Evolutionary conservation across 768 basidiomycete genomes (phyloP).

Genomic region (Fomitopsis pulvina): DNA sequence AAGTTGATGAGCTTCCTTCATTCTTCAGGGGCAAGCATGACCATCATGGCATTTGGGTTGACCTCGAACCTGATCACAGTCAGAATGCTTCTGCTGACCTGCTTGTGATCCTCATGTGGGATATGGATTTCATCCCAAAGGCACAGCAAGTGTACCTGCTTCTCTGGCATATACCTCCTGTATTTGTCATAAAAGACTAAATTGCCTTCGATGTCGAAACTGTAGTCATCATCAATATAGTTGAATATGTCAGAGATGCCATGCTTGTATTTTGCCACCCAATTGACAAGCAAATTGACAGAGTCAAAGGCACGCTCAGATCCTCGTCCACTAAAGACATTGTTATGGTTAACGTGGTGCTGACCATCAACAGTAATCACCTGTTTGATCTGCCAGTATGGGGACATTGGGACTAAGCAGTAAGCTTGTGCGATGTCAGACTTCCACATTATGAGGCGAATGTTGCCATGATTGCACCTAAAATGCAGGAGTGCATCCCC

Average conservation of each 20-base stretch:
- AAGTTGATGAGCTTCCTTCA: too few species aligned
- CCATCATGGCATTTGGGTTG: conserved; percentile 26
- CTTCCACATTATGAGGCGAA: conserved; percentile 10
- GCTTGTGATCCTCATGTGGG: conserved; percentile 34
- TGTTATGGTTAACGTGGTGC: conserved; percentile 26
- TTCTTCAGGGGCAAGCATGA: conserved; percentile 19
- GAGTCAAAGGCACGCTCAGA: conserved; percentile 21
- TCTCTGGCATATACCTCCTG: conserved; percentile 18
- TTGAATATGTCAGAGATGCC: conserved; percentile 16
- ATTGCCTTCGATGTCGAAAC: conserved; percentile 14
- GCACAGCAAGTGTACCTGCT: conserved; percentile 28
- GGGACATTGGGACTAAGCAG: conserved; percentile 19
- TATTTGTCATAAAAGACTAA: conserved; percentile 27
- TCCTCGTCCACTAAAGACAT: conserved; percentile 26
- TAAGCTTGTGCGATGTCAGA: conserved; percentile 21
- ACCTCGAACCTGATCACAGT: conserved; percentile 34
- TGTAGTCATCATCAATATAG: conserved; percentile 32
- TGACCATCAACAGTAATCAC: too few species aligned
- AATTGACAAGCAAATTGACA: conserved; percentile 26
- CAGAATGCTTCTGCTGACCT: conserved; percentile 27
- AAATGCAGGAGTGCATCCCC: conserved; percentile 1
- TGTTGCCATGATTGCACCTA: neutral
- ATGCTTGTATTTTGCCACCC: conserved; percentile 27
- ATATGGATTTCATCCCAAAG: conserved; percentile 36
- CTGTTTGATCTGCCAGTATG: conserved; percentile 28